These are phyloP conservation scores for Apiotrichum akiyoshidainum DNA, from an alignment of 1,284 basidiomycete species.

Conservation along the genomic window DNA sequence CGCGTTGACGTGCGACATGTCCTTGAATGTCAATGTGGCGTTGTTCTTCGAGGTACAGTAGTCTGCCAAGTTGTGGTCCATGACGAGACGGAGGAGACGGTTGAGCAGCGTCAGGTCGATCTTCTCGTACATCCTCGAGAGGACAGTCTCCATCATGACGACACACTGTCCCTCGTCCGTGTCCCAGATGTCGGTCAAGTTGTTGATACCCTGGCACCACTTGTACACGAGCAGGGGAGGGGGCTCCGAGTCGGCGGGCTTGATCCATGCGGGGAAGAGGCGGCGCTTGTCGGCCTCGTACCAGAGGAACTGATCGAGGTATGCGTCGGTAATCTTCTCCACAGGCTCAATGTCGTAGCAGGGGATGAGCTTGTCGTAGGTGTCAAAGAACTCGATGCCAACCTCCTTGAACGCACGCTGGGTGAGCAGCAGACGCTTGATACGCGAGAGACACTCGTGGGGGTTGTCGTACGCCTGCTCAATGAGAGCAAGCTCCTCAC, in stretches of 20 bases:
- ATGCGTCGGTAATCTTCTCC: constrained; percentile 97
- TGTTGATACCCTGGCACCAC: constrained; percentile 59
- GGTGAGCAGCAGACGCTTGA: constrained; percentile 89
- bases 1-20: constrained; percentile 55
- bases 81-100: constrained; percentile 83
- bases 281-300: constrained; percentile 90
- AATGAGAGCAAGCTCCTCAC: constrained; percentile 91
- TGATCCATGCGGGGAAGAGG: constrained; percentile 95
- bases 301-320: constrained; percentile 76
- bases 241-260: constrained; percentile 92
- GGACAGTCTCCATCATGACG: constrained; percentile 94
- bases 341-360: constrained; percentile 98
- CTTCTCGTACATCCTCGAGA: constrained; percentile 96
- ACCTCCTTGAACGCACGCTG: constrained; percentile 97
- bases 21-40: constrained; percentile 86
- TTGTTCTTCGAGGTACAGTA: constrained; percentile 99
- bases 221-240: constrained; percentile 95
- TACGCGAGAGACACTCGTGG: constrained; percentile 72
- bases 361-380: constrained; percentile 94
- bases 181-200: constrained; percentile 87
- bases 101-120: constrained; percentile 92
- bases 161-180: constrained; percentile 93
- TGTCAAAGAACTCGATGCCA: constrained; percentile 79
- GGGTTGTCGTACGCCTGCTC: constrained; percentile 81
- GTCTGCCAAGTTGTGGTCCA: constrained; percentile 95